phyloP scores from a whole-genome alignment of 176 grass and related monocot genomes.

The Phragmites australis region DNA sequence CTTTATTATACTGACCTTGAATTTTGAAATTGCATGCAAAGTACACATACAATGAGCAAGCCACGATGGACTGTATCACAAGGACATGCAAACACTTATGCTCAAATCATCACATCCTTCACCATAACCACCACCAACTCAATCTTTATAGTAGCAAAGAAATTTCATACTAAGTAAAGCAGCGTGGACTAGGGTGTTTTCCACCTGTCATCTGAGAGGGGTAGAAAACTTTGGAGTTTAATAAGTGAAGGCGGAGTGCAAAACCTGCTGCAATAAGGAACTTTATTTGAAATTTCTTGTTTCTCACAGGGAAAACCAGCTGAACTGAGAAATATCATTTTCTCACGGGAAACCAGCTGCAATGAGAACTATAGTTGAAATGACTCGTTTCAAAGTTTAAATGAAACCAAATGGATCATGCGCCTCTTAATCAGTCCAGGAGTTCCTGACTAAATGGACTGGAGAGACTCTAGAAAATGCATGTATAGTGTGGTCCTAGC shows the following conservation, averaged over 20 bases:
- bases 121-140: not conserved
- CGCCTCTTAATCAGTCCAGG: not conserved
- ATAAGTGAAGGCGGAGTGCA: not conserved
- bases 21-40: not conserved
- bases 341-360: not conserved
- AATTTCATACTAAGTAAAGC: not conserved
- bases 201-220: not conserved
- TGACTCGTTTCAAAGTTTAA: not conserved
- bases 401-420: not conserved
- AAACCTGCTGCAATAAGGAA: not conserved
- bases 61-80: not conserved
- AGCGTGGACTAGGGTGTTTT: not conserved
- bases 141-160: not conserved
- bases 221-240: not conserved
- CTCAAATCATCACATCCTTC: not conserved
- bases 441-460: not conserved
- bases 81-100: not conserved
- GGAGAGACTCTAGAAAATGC: not conserved
- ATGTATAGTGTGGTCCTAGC: not conserved
- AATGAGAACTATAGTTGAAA: not conserved
- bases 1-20: not conserved
- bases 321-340: not conserved
- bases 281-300: not conserved
- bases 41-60: not conserved
- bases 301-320: not conserved